Evolutionary conservation across 129 eudicot genomes (phyloP), one percentile per base, ranked within the genome.

Genomic region (Centella asiatica): DNA sequence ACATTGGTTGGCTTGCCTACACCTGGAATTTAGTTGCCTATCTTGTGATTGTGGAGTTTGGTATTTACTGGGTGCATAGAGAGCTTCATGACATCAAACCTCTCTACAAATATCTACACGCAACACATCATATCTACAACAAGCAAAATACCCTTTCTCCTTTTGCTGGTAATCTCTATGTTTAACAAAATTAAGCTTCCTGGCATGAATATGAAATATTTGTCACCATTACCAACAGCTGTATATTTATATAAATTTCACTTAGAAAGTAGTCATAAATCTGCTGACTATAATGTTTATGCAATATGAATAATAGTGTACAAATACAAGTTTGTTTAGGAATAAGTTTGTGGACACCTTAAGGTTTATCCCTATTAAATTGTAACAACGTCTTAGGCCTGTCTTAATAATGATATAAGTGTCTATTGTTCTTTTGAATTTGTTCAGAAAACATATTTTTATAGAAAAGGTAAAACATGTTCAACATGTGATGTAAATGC

Each of bases 101-200:
- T 56, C 79, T 92, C 54, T 92, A 92, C 78, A 92, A 87, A 74
- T 85, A 87, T 77, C 95, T 92, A n/a, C 99, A 87, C 49, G 84
- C 99, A 65, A 87, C 94, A 14, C 99, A 92, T 75, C 99, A 92
- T 74, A 92, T 92, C 75, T 90, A 87, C 80, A 92, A 92, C 83
- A 92, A 87, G 81, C 95, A 92, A 62, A 87, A 92, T 64, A 92
- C 99, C 0, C 96, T 92, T 48, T 92, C 99, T 27, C 99, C 99
- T 7, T 92, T 87, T 74, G 99, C 99, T 15, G 99, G 96, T 92
- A 49, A 78, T n/a, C n/a, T n/a, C n/a, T n/a, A n/a, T n/a, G 83
- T 72, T 61, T 44, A 40, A 44, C 34, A 69, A 39, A 42, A 45
- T 44, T 51, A 14, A 37, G 19, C 18, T 33, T 40, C 62, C 32